Conservation (phyloP, 1,139 yeast genomes). For the Pneumocystis murina region DNA sequence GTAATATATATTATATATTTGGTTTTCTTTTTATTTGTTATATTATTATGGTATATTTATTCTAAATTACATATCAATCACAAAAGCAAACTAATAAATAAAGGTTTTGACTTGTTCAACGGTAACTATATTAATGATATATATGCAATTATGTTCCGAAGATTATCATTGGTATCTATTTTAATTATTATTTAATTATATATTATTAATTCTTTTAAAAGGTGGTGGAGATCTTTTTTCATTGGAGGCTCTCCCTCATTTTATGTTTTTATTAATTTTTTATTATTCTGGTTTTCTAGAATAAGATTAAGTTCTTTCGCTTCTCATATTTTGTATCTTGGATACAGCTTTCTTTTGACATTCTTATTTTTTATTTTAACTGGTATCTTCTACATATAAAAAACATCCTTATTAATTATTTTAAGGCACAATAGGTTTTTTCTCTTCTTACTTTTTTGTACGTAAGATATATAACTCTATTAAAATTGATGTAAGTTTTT, state of each 20-base stretch:
- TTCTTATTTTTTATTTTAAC: constrained; percentile 62
- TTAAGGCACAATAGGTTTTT: constrained; percentile 51
- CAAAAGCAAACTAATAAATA: neutral
- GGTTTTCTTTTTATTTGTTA: constrained; percentile 88
- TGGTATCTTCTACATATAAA: constrained; percentile 28
- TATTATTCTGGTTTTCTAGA: constrained; percentile 32
- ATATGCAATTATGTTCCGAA: constrained; percentile 76
- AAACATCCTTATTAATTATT: neutral
- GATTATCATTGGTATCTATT: constrained; percentile 76
- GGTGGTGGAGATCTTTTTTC: constrained; percentile 64
- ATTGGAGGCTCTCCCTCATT: constrained; percentile 82
- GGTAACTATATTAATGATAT: constrained; percentile 65
- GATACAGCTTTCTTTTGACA: constrained; percentile 69
- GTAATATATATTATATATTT: constrained; percentile 89
- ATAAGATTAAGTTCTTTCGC: constrained; percentile 64
- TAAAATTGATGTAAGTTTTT: constrained; percentile 57
- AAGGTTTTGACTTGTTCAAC: constrained; percentile 57
- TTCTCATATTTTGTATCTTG: constrained; percentile 64
- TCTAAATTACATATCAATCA: neutral
- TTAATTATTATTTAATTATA: neutral
- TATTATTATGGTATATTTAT: constrained; percentile 37
- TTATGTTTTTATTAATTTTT: constrained; percentile 72
- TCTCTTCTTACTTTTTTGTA: constrained; percentile 59
- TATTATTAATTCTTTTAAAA: neutral
- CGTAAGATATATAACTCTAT: constrained; percentile 69